Conservation (phyloP, 345 rosid genomes). For the Aegle marmelos region DNA sequence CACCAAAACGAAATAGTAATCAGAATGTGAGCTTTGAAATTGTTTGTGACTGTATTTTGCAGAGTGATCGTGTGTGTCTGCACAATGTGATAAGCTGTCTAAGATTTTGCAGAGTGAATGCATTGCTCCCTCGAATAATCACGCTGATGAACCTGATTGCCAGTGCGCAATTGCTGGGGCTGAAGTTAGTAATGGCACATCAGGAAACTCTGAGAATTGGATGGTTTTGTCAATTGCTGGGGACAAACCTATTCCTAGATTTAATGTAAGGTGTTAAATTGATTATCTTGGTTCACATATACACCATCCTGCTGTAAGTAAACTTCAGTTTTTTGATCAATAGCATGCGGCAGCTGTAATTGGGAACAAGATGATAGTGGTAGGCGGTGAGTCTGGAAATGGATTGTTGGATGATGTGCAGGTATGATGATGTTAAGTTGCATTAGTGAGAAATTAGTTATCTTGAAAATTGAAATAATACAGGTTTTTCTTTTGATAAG, state of each 20-base stretch:
- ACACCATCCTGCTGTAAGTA: neutral
- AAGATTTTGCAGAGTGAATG: conserved; percentile 45
- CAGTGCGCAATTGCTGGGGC: conserved; percentile 45
- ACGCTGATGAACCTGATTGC: conserved; percentile 50
- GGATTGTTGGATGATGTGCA: conserved; percentile 92
- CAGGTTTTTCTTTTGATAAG: neutral
- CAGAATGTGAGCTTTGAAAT: conserved; percentile 39
- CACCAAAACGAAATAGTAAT: conserved; percentile 49
- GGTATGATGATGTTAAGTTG: conserved; percentile 37
- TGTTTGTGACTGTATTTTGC: conserved; percentile 5
- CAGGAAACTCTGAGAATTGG: conserved; percentile 77
- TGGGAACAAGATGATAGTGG: conserved; percentile 93
- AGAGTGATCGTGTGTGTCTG: neutral
- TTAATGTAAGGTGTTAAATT: conserved; percentile 42
- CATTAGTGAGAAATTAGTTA: neutral
- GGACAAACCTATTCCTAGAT: conserved; percentile 78
- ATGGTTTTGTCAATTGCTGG: conserved; percentile 76
- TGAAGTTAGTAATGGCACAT: conserved; percentile 31
- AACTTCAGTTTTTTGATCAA: conserved; percentile 17
- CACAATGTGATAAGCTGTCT: conserved; percentile 3
- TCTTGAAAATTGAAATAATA: neutral
- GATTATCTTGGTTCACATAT: neutral
- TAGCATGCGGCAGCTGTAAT: conserved; percentile 90
- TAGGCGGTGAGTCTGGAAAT: conserved; percentile 88
- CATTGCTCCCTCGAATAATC: conserved; percentile 40